These are phyloP conservation scores for Aspergillus sp. DNA, from an alignment of 2,329 filamentous ascomycete species.

Conservation along the genomic window DNA sequence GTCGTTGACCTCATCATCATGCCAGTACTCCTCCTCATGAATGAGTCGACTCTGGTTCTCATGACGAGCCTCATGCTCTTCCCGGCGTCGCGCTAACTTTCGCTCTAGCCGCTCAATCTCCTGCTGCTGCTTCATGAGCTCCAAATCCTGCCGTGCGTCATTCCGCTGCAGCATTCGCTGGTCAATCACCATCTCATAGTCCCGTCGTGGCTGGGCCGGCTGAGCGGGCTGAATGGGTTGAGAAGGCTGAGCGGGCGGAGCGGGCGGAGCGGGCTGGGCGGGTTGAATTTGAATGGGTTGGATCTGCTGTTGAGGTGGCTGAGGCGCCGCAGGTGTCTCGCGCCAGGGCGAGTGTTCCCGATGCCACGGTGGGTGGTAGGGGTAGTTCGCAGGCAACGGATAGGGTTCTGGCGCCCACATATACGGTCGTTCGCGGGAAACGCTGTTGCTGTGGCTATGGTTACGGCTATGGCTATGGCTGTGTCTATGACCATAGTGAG, in stretches of 20 bases:
- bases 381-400: not conserved
- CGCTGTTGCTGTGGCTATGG: not conserved
- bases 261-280: too few species aligned
- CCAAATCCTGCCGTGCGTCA: conserved; percentile 27
- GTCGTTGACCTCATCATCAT: conserved; percentile 34
- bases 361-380: conserved; percentile 11
- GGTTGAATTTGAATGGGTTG: too few species aligned
- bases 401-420: too few species aligned
- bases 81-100: conserved; percentile 21
- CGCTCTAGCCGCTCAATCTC: conserved; percentile 30
- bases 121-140: conserved; percentile 27
- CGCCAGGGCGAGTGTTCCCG: conserved; percentile 5
- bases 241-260: too few species aligned
- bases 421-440: too few species aligned
- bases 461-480: not conserved
- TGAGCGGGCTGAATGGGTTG: too few species aligned
- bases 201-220: conserved; percentile 16
- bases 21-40: conserved; percentile 36
- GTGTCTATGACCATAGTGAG: not conserved
- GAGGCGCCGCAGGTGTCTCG: too few species aligned
- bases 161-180: conserved; percentile 28
- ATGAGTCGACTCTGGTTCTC: conserved; percentile 14
- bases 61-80: conserved; percentile 12
- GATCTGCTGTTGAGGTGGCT: too few species aligned
- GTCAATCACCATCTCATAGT: conserved; percentile 27